These are phyloP conservation scores for Microbotryum silenes-acaulis DNA, from an alignment of 1,284 basidiomycete genomes.

Conservation along the genomic window DNA sequence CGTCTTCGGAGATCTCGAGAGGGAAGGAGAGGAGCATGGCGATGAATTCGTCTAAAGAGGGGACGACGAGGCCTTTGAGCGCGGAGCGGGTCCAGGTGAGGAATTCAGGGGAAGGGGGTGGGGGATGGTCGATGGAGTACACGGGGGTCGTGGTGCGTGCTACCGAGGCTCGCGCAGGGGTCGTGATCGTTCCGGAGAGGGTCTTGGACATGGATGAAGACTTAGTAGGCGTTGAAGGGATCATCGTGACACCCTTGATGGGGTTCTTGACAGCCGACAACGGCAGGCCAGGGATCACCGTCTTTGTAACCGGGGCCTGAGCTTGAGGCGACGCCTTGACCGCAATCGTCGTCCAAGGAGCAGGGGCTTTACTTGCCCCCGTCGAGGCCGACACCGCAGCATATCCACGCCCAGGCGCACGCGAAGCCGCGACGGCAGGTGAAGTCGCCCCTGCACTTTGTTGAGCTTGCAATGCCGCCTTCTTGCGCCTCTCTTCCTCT, in stretches of 20 bases:
- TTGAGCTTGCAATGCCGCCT: conserved; percentile 43
- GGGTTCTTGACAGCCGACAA: conserved; percentile 4
- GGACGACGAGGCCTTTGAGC: conserved; percentile 60
- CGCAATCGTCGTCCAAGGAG: conserved; percentile 27
- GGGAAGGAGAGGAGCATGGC: conserved; percentile 76
- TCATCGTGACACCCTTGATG: too few species aligned
- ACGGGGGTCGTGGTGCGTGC: conserved; percentile 35
- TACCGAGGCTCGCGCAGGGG: conserved; percentile 23
- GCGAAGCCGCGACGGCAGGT: too few species aligned
- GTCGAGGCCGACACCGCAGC: too few species aligned
- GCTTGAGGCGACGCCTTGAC: conserved; percentile 12
- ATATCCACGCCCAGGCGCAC: too few species aligned
- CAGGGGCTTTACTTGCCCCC: not conserved
- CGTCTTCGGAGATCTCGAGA: conserved; percentile 65
- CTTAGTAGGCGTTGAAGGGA: conserved; percentile 33
- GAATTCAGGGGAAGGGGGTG: conserved; percentile 63
- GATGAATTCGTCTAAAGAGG: conserved; percentile 80
- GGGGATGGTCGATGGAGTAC: conserved; percentile 41
- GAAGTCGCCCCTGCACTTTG: too few species aligned
- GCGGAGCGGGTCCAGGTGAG: conserved; percentile 84
- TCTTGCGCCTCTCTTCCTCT: conserved; percentile 83
- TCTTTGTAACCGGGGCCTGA: conserved; percentile 5
- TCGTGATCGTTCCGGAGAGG: conserved; percentile 3
- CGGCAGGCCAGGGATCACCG: conserved; percentile 17
- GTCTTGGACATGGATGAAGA: conserved; percentile 40